Base-by-base conservation (phyloP, 139 green algal species). In the Ostreobium quekettii region DNA sequence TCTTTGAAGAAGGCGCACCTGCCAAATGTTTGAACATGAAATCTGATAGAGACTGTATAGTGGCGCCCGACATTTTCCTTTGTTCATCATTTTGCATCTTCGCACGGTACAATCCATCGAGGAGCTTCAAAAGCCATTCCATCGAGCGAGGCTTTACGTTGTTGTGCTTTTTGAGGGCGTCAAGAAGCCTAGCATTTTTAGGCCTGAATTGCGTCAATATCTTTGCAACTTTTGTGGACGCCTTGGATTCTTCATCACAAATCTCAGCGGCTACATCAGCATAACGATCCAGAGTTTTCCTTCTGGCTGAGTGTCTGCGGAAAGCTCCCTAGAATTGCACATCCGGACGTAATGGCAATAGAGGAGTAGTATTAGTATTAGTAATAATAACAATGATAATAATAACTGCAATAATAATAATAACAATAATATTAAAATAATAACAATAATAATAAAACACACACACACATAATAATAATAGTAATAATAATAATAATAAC, bases 21-120 rank as follows among this genome's bases (percentile, higher is more conserved):
- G 29, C 32, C 7, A 66, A 47, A 30, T 66, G 59, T 46, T 66
- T 66, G 59, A 66, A 66, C 59, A 66, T 66, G 19, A 66, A 66
- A 19, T 66, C 32, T 7, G 59, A 31, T 28, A 66, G 59, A 6
- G 59, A 47, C 26, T 66, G 59, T 8, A 15, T 31, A 32, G 7
- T 38, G 11, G 32, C 5, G 4, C 59, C 59, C 19, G 24, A 31
- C 7, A 39, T 31, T 28, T 28, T 35, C 26, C 59, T 31, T 66
- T 66, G 59, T 47, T 66, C 59, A 19, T 66, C 59, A 19, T 66
- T 47, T 47, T 66, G 59, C 19, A 26, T 24, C 59, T 66, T 66
- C 26, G 59, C 30, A 26, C 59, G 29, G 30, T 66, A 66, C 24
- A 66, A 33, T 11, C 32, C 59, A 47, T 66, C 59, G 26, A 66